Evolutionary conservation across 139 green algal species (phyloP), one percentile per base, ranked within the genome.

Genomic region (Desmodesmus armatus): DNA sequence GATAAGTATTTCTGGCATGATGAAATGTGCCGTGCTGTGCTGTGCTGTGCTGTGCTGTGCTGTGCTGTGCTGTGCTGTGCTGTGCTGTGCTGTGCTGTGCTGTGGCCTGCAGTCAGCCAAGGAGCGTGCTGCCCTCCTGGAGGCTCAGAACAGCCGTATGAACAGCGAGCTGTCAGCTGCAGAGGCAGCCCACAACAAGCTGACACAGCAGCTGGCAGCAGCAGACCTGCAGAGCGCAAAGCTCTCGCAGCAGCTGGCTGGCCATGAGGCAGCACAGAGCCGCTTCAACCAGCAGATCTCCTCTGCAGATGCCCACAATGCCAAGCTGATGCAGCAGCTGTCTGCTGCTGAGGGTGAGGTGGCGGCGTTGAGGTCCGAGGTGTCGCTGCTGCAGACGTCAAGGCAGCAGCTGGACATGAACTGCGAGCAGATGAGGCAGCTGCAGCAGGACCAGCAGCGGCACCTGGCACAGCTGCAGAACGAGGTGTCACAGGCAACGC

Each of bases 211-310:
- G 71, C 71, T 79, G 11, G 13, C 43, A 11, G 47, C 27, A 41
- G 40, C 71, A n/a, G 71, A 82, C n/a, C n/a, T n/a, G n/a, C n/a
- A n/a, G 2, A 79, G 62, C n/a, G 71, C 62, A 21, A 27, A 17
- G 21, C 41, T 79, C 7, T 41, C 62, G 39, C 39, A 63, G 6
- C 43, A 60, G 71, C 71, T 79, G 11, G 13, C 43, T 7, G 47
- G 23, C 27, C 19, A 40, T 27, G 71, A 82, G 2, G 31, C n/a
- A n/a, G n/a, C n/a, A n/a, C n/a, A n/a, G 51, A 13, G 51, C 51
- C 17, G 51, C 51, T n/a, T n/a, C n/a, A n/a, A 62, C 15, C 15
- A 62, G 51, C 51, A 62, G 51, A 17, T 62, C 15, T 13, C 51
- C 51, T 13, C 51, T 13, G 15, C 17, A 13, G 17, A 62, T 13